A percentile compares a stretch with the other conserved stretches of the same genome.
Conservation (phyloP, 2,329 filamentous ascomycete genomes). For the Colletotrichum tofieldiae region DNA sequence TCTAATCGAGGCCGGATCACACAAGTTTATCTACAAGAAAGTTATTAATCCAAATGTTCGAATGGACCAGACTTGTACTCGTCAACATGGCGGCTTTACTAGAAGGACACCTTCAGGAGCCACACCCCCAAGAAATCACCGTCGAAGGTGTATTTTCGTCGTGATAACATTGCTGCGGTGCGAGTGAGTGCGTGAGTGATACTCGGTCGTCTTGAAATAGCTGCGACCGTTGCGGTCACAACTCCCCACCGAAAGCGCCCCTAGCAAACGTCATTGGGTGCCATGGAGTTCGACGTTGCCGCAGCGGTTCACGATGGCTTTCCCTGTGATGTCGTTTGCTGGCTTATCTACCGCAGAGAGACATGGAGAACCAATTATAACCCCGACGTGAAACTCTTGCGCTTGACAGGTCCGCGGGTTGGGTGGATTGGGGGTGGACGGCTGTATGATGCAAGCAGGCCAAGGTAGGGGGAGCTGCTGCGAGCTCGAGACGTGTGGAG, state of each 20-base stretch:
- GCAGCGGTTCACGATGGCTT: not conserved
- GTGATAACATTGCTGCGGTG: not conserved
- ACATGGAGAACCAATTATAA: not conserved
- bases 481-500: not conserved
- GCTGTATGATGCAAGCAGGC: not conserved
- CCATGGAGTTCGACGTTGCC: not conserved
- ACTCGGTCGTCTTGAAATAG: conserved; percentile 28
- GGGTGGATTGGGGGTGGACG: not conserved
- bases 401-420: conserved; percentile 4
- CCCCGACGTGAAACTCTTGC: conserved; percentile 14
- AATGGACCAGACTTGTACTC: not conserved
- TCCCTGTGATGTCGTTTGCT: not conserved
- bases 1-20: not conserved
- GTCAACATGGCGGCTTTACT: not conserved
- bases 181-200: not conserved
- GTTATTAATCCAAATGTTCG: not conserved
- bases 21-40: not conserved
- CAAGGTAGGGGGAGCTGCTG: not conserved
- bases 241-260: not conserved
- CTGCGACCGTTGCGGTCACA: conserved; percentile 26
- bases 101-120: not conserved
- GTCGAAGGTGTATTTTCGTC: not conserved
- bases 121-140: not conserved
- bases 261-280: not conserved
- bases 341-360: not conserved